phyloP scores from a whole-genome alignment of 176 grass and related monocot species.

The Raddia distichophylla region DNA sequence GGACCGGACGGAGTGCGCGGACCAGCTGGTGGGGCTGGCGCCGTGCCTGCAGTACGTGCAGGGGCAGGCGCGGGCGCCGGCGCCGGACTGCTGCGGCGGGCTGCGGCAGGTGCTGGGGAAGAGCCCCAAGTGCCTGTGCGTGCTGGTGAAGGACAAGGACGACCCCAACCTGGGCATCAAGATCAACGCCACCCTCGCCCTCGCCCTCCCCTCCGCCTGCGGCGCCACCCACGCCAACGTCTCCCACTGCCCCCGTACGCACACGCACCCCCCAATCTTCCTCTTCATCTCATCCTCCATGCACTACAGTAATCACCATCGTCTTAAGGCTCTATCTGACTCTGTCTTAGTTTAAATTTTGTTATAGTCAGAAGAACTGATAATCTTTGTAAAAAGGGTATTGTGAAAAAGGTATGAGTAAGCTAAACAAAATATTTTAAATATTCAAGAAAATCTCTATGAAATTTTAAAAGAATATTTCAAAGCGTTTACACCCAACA shows the following conservation, averaged over 20 bases:
- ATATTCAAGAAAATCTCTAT: too few species aligned
- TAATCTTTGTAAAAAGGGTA: too few species aligned
- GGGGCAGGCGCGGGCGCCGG: constrained; percentile 56
- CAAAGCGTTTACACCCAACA: too few species aligned
- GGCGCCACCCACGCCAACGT: constrained; percentile 68
- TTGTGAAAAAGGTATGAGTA: too few species aligned
- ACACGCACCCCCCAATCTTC: too few species aligned
- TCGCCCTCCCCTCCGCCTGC: constrained; percentile 71
- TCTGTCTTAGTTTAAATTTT: too few species aligned
- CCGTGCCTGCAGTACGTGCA: constrained; percentile 92
- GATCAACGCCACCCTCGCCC: constrained; percentile 84
- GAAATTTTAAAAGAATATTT: too few species aligned
- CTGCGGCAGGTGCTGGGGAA: constrained; percentile 71
- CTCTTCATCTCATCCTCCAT: too few species aligned
- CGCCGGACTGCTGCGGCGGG: constrained; percentile 89
- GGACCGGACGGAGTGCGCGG: constrained; percentile 78
- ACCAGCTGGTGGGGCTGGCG: constrained; percentile 69
- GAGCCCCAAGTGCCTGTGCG: constrained; percentile 93
- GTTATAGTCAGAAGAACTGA: too few species aligned
- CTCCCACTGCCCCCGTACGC: constrained; percentile 79
- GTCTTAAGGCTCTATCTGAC: too few species aligned
- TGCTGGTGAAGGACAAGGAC: constrained; percentile 83
- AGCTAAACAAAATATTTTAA: too few species aligned
- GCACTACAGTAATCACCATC: too few species aligned
- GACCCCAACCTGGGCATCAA: constrained; percentile 87